A percentile compares a stretch with the other conserved stretches of the same genome.
phyloP scores from a whole-genome alignment of 1,284 basidiomycete genomes.

The Peniophora sp. region DNA sequence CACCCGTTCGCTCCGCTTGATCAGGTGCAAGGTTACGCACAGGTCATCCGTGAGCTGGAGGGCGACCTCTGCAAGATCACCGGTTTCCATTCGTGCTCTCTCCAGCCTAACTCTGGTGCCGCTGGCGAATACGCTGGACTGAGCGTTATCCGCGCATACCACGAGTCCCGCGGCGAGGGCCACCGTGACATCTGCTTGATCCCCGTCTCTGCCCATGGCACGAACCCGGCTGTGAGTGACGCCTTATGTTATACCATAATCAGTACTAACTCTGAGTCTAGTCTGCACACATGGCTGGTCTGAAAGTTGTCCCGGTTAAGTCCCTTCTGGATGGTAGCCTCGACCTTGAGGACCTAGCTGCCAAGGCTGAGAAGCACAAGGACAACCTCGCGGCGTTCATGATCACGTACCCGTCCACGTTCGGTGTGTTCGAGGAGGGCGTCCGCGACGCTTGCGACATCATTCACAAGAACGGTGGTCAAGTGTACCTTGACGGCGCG shows the following conservation, averaged over 20 bases:
- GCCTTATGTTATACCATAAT: not conserved
- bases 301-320: conserved; percentile 94
- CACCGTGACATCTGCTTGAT: conserved; percentile 92
- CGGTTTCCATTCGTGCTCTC: conserved; percentile 89
- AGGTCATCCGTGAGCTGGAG: conserved; percentile 88
- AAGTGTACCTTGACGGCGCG: conserved; percentile 96
- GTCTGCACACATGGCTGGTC: conserved; percentile 95
- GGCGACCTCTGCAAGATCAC: conserved; percentile 89
- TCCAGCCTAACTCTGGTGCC: conserved; percentile 97
- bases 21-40: conserved; percentile 85
- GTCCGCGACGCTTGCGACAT: conserved; percentile 89
- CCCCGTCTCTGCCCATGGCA: conserved; percentile 93
- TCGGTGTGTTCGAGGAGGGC: conserved; percentile 94
- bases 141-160: conserved; percentile 90
- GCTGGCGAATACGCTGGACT: conserved; percentile 95
- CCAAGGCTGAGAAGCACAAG: conserved; percentile 88
- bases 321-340: conserved; percentile 82
- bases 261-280: conserved; percentile 18
- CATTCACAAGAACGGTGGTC: conserved; percentile 92
- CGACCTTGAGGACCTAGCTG: conserved; percentile 79
- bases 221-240: conserved; percentile 80
- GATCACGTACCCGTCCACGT: conserved; percentile 95
- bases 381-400: conserved; percentile 94
- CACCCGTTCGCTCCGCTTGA: conserved; percentile 92
- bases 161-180: conserved; percentile 79